Evolutionary conservation across 2,329 filamentous ascomycete species (phyloP).

Genomic region (Fusarium lyarnte): DNA sequence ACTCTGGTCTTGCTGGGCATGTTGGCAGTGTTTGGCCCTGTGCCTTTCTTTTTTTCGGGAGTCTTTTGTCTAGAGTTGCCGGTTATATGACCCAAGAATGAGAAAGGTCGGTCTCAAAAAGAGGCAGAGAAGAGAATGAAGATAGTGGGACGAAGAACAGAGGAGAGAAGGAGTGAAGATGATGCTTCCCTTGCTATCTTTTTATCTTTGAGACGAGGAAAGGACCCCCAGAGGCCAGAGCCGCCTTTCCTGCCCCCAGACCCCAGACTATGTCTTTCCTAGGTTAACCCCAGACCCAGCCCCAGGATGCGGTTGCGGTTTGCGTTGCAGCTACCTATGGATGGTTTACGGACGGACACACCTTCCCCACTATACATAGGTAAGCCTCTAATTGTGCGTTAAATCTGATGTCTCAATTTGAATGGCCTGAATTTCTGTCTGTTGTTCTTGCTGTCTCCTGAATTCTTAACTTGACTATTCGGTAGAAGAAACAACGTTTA

Average conservation of each 20-base stretch:
- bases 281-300: slow-evolving; percentile 25
- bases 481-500: neutral
- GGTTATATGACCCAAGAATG: neutral
- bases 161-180: slow-evolving; percentile 3
- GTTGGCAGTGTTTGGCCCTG: slow-evolving; percentile 37
- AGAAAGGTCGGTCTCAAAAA: neutral
- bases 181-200: slow-evolving; percentile 20
- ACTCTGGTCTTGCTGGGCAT: slow-evolving; percentile 49
- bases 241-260: slow-evolving; percentile 25
- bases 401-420: neutral
- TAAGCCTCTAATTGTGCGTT: neutral
- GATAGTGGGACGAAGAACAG: slow-evolving; percentile 6
- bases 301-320: slow-evolving; percentile 16
- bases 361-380: slow-evolving; percentile 13
- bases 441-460: neutral
- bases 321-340: neutral
- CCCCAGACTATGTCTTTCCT: slow-evolving; percentile 15
- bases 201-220: slow-evolving; percentile 32
- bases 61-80: neutral
- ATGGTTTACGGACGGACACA: neutral
- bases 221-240: slow-evolving; percentile 11
- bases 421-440: neutral
- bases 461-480: neutral
- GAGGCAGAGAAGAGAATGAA: neutral
- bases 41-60: neutral